These are phyloP conservation scores for Colletotrichum sp. DNA, from an alignment of 2,329 filamentous ascomycete species.

Conservation along the genomic window DNA sequence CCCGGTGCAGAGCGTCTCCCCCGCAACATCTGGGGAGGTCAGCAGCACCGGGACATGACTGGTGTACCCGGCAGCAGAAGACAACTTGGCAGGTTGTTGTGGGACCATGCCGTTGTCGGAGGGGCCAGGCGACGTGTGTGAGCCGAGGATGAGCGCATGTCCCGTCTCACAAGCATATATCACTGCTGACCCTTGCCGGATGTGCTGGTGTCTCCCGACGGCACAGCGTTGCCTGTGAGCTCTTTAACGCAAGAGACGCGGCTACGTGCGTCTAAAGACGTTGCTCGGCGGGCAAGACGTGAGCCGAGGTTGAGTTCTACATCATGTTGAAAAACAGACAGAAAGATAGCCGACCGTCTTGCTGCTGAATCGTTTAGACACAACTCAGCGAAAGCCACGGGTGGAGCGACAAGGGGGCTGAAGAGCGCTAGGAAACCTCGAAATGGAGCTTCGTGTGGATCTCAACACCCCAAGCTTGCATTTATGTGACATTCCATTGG, in stretches of 20 bases:
- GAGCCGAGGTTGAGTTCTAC: background rate
- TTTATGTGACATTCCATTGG: constrained; percentile 7
- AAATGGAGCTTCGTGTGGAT: constrained; percentile 13
- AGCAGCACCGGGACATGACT: constrained; percentile 11
- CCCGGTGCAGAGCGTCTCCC: background rate
- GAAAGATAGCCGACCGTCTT: background rate
- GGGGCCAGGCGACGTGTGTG: background rate
- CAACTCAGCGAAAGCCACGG: background rate
- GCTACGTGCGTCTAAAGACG: background rate
- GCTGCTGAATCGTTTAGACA: background rate
- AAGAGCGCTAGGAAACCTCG: background rate
- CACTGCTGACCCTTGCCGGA: background rate
- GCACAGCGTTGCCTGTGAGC: background rate
- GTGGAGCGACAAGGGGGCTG: constrained; percentile 4
- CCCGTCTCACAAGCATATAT: background rate
- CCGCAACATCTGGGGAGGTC: constrained; percentile 14
- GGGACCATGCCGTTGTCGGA: constrained; percentile 16
- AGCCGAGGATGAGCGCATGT: background rate
- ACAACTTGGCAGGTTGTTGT: constrained; percentile 4
- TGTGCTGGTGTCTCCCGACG: background rate
- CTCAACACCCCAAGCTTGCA: constrained; percentile 17
- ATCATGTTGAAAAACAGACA: background rate
- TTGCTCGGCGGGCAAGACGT: background rate
- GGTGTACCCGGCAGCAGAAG: constrained; percentile 5
- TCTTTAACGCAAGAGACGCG: background rate